These are phyloP conservation scores for Aphanomyces astaci DNA, from an alignment of 352 stramenopile genomes.

Conservation along the genomic window DNA sequence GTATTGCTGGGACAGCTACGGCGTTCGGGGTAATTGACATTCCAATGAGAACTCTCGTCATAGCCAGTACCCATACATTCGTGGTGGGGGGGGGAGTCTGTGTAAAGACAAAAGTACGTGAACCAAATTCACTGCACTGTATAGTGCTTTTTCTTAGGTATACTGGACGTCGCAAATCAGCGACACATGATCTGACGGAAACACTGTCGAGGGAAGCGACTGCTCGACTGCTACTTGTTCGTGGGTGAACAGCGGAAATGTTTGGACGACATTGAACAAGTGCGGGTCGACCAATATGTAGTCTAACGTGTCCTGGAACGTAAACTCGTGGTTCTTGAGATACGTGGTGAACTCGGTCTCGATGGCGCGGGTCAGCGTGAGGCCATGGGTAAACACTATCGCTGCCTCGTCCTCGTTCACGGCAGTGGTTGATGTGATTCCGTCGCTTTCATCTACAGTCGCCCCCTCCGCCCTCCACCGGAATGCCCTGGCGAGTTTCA, in stretches of 20 bases:
- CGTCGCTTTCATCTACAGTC: background rate
- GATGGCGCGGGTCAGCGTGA: conserved; percentile 47
- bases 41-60: too few relatives aligned
- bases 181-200: conserved; percentile 73
- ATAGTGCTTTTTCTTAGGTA: background rate
- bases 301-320: conserved; percentile 60
- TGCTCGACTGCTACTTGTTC: conserved; percentile 53
- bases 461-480: too few relatives aligned
- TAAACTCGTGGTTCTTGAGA: conserved; percentile 29
- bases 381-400: conserved; percentile 34
- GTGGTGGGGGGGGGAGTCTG: too few relatives aligned
- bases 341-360: conserved; percentile 70
- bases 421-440: too few relatives aligned
- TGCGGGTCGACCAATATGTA: conserved; percentile 51
- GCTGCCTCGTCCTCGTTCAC: conserved; percentile 2
- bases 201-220: conserved; percentile 56
- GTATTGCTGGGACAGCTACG: too few relatives aligned
- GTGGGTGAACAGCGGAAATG: conserved; percentile 54
- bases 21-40: too few relatives aligned
- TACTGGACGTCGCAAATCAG: conserved; percentile 57
- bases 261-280: conserved; percentile 33
- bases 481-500: conserved; percentile 43
- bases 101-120: too few relatives aligned
- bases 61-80: too few relatives aligned
- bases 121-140: too few relatives aligned